Conservation (phyloP, 768 basidiomycete genomes). For the Kwoniella dejecticola region DNA sequence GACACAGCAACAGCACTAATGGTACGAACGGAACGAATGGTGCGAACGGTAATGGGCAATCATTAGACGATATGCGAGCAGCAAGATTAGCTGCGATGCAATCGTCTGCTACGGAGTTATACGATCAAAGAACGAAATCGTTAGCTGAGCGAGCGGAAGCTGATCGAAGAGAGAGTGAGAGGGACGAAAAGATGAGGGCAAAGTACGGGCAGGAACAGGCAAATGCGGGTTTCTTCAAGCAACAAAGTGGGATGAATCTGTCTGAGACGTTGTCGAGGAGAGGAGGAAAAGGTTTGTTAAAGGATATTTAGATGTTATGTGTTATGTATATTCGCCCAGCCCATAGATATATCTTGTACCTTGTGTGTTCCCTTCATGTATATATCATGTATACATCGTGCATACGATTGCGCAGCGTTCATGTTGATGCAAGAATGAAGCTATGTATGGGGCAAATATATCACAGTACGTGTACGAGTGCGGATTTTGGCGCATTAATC, state of each 20-base stretch:
- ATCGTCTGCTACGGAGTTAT: constrained; percentile 68
- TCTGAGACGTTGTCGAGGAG: constrained; percentile 50
- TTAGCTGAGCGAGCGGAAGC: constrained; percentile 69
- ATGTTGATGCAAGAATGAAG: too few relatives aligned
- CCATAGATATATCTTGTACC: too few relatives aligned
- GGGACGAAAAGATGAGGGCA: constrained; percentile 67
- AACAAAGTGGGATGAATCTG: constrained; percentile 62
- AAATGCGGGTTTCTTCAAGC: constrained; percentile 75
- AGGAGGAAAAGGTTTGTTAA: constrained; percentile 54
- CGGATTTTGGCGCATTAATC: too few relatives aligned
- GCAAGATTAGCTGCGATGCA: constrained; percentile 91
- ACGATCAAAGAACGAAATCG: constrained; percentile 70
- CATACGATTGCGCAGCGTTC: too few relatives aligned
- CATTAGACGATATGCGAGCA: constrained; percentile 60
- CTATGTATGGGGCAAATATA: too few relatives aligned
- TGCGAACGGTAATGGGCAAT: constrained; percentile 9
- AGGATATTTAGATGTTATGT: constrained; percentile 37
- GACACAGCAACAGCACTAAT: background rate
- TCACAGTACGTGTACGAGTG: too few relatives aligned
- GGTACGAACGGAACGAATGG: constrained; percentile 2
- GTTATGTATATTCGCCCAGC: too few relatives aligned
- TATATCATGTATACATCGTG: too few relatives aligned
- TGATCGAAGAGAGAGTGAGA: constrained; percentile 76
- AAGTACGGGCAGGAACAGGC: constrained; percentile 66
- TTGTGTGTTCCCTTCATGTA: too few relatives aligned